A percentile compares a stretch with the other conserved stretches of the same genome.
phyloP scores from a whole-genome alignment of 306 rosid genomes.

The Glycine latifolia region DNA sequence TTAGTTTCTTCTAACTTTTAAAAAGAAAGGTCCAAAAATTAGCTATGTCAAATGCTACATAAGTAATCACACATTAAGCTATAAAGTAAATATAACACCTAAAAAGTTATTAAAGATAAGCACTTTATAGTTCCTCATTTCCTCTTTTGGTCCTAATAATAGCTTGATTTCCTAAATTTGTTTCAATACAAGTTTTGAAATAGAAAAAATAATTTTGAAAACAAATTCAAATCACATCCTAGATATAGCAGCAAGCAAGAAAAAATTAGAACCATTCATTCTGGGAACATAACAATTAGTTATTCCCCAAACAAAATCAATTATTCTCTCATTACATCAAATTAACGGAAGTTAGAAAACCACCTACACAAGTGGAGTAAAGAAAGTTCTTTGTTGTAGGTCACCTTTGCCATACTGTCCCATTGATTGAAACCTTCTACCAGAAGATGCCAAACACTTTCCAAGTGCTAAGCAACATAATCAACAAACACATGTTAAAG shows the following conservation, averaged over 20 bases:
- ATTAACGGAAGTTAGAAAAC: conserved; percentile 18
- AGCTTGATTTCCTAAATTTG: conserved; percentile 26
- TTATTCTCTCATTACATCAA: conserved; percentile 11
- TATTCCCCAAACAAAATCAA: conserved; percentile 14
- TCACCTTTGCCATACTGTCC: conserved; percentile 96
- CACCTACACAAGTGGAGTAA: conserved; percentile 28
- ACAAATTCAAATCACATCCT: neutral
- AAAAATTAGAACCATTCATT: conserved; percentile 27
- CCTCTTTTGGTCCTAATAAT: conserved; percentile 21
- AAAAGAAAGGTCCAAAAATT: neutral
- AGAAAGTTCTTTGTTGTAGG: conserved; percentile 70
- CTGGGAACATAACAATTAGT: conserved; percentile 9
- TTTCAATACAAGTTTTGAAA: neutral
- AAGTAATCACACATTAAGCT: conserved; percentile 17
- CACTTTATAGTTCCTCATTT: neutral
- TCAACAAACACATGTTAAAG: conserved; percentile 46
- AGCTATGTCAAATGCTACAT: neutral
- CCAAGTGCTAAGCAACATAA: conserved; percentile 74
- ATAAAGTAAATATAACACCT: conserved; percentile 15
- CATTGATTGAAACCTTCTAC: conserved; percentile 93
- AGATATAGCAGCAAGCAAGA: neutral
- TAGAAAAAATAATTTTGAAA: neutral
- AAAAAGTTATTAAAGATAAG: conserved; percentile 2
- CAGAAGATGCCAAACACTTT: conserved; percentile 81
- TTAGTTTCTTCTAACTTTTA: neutral